phyloP scores from a whole-genome alignment of 2,329 filamentous ascomycete species.

The Camillea tinctor region DNA sequence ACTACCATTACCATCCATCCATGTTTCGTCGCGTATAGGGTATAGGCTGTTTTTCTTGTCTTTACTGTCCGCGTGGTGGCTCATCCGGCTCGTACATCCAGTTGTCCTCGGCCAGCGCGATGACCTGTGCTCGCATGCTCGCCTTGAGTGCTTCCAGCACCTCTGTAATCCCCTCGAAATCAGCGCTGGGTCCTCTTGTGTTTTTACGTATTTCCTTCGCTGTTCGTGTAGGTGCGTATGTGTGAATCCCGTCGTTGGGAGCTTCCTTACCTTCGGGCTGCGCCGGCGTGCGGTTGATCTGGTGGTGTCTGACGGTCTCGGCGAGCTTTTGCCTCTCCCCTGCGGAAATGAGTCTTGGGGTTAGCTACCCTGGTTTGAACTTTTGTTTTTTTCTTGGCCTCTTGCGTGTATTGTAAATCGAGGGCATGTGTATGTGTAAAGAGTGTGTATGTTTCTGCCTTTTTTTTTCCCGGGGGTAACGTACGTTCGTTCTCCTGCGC shows the following conservation, averaged over 20 bases:
- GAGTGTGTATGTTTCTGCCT: neutral
- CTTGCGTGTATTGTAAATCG: no score
- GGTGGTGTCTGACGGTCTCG: conserved; percentile 61
- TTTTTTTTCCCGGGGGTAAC: conserved; percentile 21
- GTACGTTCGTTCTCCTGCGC: conserved; percentile 55
- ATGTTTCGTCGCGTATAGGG: conserved; percentile 2
- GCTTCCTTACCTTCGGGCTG: conserved; percentile 62
- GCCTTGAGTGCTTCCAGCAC: conserved; percentile 67
- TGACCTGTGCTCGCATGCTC: conserved; percentile 70
- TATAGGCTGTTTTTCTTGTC: conserved; percentile 18
- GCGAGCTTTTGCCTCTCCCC: conserved; percentile 60
- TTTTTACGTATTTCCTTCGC: no score
- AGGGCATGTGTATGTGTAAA: neutral
- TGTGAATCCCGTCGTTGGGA: neutral
- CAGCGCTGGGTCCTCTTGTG: conserved; percentile 4
- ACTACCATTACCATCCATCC: neutral
- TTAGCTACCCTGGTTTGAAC: conserved; percentile 25
- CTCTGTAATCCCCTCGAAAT: conserved; percentile 41
- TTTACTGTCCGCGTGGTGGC: conserved; percentile 40
- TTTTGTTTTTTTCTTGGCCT: neutral
- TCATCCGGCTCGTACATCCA: conserved; percentile 87
- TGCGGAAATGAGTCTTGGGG: conserved; percentile 27
- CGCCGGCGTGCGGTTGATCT: conserved; percentile 54
- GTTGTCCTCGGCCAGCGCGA: conserved; percentile 74
- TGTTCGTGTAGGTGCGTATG: no score